Conservation (phyloP, 371 early-diverging fungal genomes). For the Mucor irregularis region DNA sequence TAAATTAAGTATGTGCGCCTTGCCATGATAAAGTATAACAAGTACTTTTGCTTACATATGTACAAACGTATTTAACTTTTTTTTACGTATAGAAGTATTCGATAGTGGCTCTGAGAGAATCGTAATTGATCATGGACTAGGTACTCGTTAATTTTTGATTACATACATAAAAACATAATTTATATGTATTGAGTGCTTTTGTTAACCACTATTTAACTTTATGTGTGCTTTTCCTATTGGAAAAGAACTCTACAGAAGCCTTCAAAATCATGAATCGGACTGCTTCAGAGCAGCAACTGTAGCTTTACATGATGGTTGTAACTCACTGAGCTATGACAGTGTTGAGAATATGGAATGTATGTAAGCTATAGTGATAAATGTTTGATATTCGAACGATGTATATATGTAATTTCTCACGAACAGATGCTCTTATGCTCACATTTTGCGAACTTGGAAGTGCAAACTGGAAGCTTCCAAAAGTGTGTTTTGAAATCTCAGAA, state of each 20-base stretch:
- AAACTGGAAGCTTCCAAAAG: neutral
- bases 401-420: neutral
- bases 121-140: constrained; percentile 23
- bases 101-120: constrained; percentile 4
- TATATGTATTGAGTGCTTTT: too few relatives aligned
- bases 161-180: neutral
- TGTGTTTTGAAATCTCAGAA: neutral
- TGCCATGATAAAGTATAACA: too few relatives aligned
- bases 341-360: constrained; percentile 15
- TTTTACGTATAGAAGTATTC: neutral
- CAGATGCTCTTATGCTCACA: constrained; percentile 23
- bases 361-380: neutral
- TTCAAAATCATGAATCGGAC: constrained; percentile 16
- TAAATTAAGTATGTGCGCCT: too few relatives aligned
- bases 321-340: constrained; percentile 1
- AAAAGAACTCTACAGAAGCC: constrained; percentile 12
- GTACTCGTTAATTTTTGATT: constrained; percentile 1
- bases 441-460: constrained; percentile 20
- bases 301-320: constrained; percentile 10
- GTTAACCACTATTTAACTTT: neutral
- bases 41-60: too few relatives aligned
- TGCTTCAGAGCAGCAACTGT: constrained; percentile 21
- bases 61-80: too few relatives aligned
- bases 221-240: neutral
- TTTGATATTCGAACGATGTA: too few relatives aligned